Evolutionary conservation across 768 basidiomycete genomes (phyloP).

Genomic region (Thelephora ganbajun): DNA sequence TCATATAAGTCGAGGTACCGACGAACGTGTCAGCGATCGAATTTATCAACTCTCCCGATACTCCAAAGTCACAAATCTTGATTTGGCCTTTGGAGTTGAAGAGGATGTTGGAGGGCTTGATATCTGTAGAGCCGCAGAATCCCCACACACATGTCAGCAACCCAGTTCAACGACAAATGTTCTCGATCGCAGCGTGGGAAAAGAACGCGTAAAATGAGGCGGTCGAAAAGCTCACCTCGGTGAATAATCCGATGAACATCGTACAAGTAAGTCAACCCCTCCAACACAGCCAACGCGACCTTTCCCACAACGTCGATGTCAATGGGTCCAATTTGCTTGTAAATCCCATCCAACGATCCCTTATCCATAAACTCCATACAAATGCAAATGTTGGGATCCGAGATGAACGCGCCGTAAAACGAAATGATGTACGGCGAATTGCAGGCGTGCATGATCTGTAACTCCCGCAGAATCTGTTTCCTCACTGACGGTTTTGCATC

Average conservation of each 20-base stretch:
- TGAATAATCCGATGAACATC: conserved; percentile 97
- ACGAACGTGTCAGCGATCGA: conserved; percentile 99
- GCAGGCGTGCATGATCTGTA: conserved; percentile 99
- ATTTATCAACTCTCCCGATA: conserved; percentile 97
- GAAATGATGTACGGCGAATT: conserved; percentile 88
- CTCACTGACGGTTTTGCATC: conserved; percentile 92
- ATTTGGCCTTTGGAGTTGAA: conserved; percentile 90
- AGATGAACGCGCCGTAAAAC: conserved; percentile 92
- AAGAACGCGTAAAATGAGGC: not conserved
- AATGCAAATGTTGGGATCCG: conserved; percentile 97
- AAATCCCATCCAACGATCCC: conserved; percentile 86
- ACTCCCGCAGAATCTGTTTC: conserved; percentile 93
- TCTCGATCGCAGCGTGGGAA: not conserved
- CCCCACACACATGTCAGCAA: not conserved
- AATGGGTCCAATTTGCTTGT: conserved; percentile 90
- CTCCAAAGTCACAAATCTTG: conserved; percentile 99
- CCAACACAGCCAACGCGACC: conserved; percentile 89
- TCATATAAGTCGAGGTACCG: conserved; percentile 98
- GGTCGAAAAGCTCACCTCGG: conserved; percentile 49
- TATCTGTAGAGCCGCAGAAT: conserved; percentile 43
- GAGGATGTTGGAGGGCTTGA: conserved; percentile 97
- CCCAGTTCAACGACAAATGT: not conserved
- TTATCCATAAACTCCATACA: conserved; percentile 98
- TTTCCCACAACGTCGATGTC: conserved; percentile 86
- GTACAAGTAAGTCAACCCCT: conserved; percentile 93